These are phyloP conservation scores for Boletellus ananas DNA, from an alignment of 768 basidiomycete species.

Conservation along the genomic window DNA sequence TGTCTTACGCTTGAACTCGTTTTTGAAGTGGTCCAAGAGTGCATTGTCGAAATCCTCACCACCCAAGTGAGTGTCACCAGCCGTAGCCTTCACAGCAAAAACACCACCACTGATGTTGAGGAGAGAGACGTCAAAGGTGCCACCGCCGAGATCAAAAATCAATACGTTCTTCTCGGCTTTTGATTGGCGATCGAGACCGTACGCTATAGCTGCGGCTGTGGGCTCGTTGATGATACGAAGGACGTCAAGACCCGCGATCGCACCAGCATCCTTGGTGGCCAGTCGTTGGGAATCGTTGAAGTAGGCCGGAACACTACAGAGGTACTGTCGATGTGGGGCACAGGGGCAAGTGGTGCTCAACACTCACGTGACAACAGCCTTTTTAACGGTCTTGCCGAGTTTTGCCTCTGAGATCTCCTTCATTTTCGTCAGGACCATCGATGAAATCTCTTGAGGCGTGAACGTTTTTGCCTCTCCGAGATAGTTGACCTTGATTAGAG, in stretches of 20 bases:
- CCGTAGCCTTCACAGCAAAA: constrained; percentile 98
- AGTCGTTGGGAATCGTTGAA: constrained; percentile 99
- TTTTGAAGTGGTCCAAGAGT: constrained; percentile 97
- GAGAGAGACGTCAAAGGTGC: constrained; percentile 99
- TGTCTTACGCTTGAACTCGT: constrained; percentile 97
- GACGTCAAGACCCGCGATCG: constrained; percentile 96
- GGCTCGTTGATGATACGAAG: constrained; percentile 99
- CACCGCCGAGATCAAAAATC: constrained; percentile 99
- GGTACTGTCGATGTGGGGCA: constrained; percentile 2
- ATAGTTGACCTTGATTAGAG: constrained; percentile 94
- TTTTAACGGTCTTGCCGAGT: constrained; percentile 96
- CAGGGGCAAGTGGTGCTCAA: background rate
- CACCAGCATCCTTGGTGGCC: constrained; percentile 98
- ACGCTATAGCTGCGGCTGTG: constrained; percentile 98
- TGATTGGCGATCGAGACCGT: constrained; percentile 94
- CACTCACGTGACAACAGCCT: constrained; percentile 95
- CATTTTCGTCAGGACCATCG: constrained; percentile 99
- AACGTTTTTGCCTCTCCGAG: constrained; percentile 93
- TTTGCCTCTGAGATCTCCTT: constrained; percentile 99
- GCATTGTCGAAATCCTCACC: constrained; percentile 99
- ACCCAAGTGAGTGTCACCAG: constrained; percentile 98
- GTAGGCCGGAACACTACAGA: constrained; percentile 86
- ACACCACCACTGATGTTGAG: constrained; percentile 97
- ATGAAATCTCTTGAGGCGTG: constrained; percentile 98
- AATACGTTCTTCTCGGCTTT: constrained; percentile 96